phyloP scores from a whole-genome alignment of 129 eudicot species.

The Smallanthus sonchifolius region DNA sequence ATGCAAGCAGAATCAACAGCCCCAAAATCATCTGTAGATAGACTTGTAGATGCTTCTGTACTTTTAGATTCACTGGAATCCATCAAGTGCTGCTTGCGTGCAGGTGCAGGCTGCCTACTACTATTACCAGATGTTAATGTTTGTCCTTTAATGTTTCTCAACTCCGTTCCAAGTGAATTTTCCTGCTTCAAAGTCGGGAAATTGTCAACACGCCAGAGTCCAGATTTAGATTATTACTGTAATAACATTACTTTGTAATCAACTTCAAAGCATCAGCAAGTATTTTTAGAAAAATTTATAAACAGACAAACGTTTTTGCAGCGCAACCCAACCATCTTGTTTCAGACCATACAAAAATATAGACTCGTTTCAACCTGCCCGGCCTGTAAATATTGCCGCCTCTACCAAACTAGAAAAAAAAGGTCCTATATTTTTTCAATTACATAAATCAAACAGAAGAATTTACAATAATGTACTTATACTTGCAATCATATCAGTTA shows the following conservation, averaged over 20 bases:
- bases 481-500: not conserved
- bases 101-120: constrained; percentile 43
- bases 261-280: no score
- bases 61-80: constrained; percentile 71
- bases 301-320: no score
- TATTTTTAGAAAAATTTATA: no score
- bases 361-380: not conserved
- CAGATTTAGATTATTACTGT: no score
- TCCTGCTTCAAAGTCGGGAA: constrained; percentile 35
- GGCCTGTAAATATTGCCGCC: not conserved
- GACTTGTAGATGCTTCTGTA: constrained; percentile 33
- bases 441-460: no score
- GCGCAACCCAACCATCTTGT: not conserved
- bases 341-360: not conserved
- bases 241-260: no score
- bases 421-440: not conserved
- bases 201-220: not conserved
- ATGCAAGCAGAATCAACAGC: constrained; percentile 47
- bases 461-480: no score
- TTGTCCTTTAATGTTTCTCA: constrained; percentile 63
- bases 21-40: constrained; percentile 47
- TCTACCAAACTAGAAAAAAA: not conserved
- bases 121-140: constrained; percentile 46
- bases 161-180: constrained; percentile 50
- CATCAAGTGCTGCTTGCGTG: constrained; percentile 23